phyloP scores from a whole-genome alignment of 805 yeast species.

The Wickerhamiella sergipiensis region DNA sequence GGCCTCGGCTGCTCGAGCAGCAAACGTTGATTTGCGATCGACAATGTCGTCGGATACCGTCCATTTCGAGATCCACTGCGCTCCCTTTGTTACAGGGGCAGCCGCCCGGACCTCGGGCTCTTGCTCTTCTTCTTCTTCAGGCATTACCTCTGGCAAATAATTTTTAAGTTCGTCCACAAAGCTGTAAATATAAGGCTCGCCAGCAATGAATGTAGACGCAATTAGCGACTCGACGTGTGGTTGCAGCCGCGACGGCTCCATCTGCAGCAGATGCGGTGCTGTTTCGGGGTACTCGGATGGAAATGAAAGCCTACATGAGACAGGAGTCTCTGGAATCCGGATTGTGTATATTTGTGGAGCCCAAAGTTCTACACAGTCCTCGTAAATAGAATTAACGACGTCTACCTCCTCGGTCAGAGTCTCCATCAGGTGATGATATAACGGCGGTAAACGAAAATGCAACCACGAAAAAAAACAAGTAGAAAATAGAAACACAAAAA shows the following conservation, averaged over 20 bases:
- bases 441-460: background rate
- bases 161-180: constrained; percentile 37
- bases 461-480: too few species aligned
- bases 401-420: constrained; percentile 46
- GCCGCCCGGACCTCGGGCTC: background rate
- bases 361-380: constrained; percentile 35
- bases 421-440: background rate
- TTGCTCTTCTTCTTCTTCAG: background rate
- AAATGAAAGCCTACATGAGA: constrained; percentile 54
- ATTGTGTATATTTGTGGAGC: constrained; percentile 31
- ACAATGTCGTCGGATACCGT: constrained; percentile 55
- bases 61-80: constrained; percentile 49
- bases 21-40: constrained; percentile 77
- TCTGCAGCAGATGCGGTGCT: constrained; percentile 51
- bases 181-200: constrained; percentile 69
- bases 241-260: constrained; percentile 35
- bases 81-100: background rate
- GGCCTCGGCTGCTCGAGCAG: constrained; percentile 58
- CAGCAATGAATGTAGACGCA: constrained; percentile 37
- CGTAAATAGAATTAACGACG: constrained; percentile 81
- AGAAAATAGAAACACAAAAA: background rate
- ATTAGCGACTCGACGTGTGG: constrained; percentile 37
- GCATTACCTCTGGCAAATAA: constrained; percentile 16
- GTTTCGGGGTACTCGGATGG: constrained; percentile 57
- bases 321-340: constrained; percentile 49